phyloP scores from a whole-genome alignment of 768 basidiomycete species.

The Suillus clintonianus region DNA sequence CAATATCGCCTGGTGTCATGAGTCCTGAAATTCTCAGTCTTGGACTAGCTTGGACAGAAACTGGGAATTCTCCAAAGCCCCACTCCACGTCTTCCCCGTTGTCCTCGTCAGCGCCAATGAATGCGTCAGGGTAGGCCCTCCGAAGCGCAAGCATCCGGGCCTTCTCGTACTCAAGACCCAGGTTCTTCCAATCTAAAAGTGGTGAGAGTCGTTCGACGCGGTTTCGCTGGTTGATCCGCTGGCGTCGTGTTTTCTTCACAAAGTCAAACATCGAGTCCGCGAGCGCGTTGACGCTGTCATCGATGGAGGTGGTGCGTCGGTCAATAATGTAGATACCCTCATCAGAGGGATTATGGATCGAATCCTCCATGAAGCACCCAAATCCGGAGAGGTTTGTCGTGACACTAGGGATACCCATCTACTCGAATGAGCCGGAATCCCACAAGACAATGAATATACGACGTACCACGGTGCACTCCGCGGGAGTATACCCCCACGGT shows the following conservation, averaged over 20 bases:
- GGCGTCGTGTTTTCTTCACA: slow-evolving; percentile 83
- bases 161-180: slow-evolving; percentile 97
- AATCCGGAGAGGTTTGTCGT: slow-evolving; percentile 99
- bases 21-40: slow-evolving; percentile 69
- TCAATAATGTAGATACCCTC: slow-evolving; percentile 98
- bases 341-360: slow-evolving; percentile 91
- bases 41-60: slow-evolving; percentile 85
- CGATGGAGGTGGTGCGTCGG: slow-evolving; percentile 83
- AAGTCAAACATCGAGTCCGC: slow-evolving; percentile 76
- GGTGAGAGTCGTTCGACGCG: slow-evolving; percentile 93
- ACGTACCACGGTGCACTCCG: slow-evolving; percentile 96
- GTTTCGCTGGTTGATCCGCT: slow-evolving; percentile 98
- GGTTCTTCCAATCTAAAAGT: slow-evolving; percentile 96
- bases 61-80: slow-evolving; percentile 2
- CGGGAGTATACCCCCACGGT: slow-evolving; percentile 96
- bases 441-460: slow-evolving; percentile 1
- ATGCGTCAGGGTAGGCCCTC: slow-evolving; percentile 94
- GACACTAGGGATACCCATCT: slow-evolving; percentile 98
- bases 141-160: slow-evolving; percentile 88
- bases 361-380: slow-evolving; percentile 97
- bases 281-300: slow-evolving; percentile 88
- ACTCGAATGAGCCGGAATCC: slow-evolving; percentile 11
- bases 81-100: slow-evolving; percentile 44
- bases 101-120: slow-evolving; percentile 59
- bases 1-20: slow-evolving; percentile 93